Conservation (phyloP, 2,329 filamentous ascomycete genomes). For the Colletotrichum higginsianum region DNA sequence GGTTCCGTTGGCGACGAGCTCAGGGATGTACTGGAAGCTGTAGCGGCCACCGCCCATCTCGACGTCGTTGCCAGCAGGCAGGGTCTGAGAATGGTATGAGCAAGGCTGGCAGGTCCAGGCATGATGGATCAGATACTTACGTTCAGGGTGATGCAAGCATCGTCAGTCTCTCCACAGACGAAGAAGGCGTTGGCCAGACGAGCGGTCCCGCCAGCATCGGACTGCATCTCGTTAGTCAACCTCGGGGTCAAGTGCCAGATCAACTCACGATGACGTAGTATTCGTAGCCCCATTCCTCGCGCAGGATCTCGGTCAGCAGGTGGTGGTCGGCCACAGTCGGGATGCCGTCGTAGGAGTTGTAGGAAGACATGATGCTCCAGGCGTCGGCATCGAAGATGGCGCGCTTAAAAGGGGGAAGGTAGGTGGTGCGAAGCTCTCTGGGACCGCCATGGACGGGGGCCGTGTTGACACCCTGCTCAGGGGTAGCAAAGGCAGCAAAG, state of each 20-base stretch:
- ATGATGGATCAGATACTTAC: constrained; percentile 49
- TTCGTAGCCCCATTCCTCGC: constrained; percentile 81
- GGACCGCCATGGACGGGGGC: constrained; percentile 70
- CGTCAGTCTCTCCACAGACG: constrained; percentile 75
- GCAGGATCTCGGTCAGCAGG: constrained; percentile 77
- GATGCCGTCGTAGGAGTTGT: constrained; percentile 81
- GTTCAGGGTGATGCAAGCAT: constrained; percentile 74
- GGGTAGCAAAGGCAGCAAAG: constrained; percentile 77
- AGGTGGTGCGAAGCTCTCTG: constrained; percentile 68
- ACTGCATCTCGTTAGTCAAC: constrained; percentile 38
- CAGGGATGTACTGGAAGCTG: constrained; percentile 77
- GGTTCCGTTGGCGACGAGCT: constrained; percentile 73
- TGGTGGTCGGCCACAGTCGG: constrained; percentile 77
- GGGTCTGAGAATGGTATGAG: constrained; percentile 55
- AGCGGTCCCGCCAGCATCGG: constrained; percentile 80
- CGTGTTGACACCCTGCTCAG: constrained; percentile 81
- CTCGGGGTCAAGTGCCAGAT: neutral
- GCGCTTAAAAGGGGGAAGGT: constrained; percentile 75
- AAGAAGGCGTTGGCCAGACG: constrained; percentile 75
- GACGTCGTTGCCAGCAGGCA: constrained; percentile 79
- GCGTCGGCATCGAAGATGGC: constrained; percentile 80
- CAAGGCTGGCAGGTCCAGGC: neutral
- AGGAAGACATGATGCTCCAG: constrained; percentile 80
- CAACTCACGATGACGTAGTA: constrained; percentile 68
- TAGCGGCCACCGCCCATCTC: constrained; percentile 85